Conservation (phyloP, 1,284 basidiomycete species). For the Butyriboletus appendiculatus region DNA sequence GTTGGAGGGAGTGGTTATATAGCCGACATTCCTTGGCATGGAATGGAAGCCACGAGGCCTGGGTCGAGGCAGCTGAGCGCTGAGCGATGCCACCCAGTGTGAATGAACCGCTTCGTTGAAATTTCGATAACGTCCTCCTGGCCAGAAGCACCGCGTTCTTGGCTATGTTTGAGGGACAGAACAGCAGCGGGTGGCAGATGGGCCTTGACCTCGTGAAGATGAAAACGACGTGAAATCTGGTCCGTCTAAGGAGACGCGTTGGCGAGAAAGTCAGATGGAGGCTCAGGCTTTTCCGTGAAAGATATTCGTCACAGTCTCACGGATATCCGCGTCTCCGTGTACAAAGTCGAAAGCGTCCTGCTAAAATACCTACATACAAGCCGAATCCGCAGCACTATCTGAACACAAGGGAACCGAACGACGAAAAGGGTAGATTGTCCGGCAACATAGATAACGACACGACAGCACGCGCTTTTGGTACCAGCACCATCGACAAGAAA, state of each 20-base stretch:
- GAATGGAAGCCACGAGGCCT: slow-evolving; percentile 10
- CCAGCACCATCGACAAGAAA: not conserved
- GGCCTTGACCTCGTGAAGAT: not conserved
- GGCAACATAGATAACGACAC: not conserved
- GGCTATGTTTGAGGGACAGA: not conserved
- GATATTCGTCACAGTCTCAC: too few relatives aligned
- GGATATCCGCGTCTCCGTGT: too few relatives aligned
- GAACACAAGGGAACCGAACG: not conserved
- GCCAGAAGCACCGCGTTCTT: not conserved
- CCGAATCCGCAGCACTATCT: not conserved
- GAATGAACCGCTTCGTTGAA: not conserved
- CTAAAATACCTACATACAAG: not conserved
- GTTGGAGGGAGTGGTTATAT: slow-evolving; percentile 4
- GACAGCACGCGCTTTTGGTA: not conserved
- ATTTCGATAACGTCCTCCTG: not conserved
- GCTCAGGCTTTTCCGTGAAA: too few relatives aligned
- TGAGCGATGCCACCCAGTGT: not conserved
- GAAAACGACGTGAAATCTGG: not conserved
- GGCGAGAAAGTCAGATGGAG: too few relatives aligned
- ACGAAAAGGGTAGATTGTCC: not conserved
- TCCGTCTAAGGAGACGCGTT: too few relatives aligned
- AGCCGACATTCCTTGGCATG: not conserved
- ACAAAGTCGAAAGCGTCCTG: not conserved
- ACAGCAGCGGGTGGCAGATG: not conserved
- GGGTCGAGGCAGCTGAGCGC: slow-evolving; percentile 1